Base-by-base conservation (phyloP, 2,329 filamentous ascomycete genomes). In the Diaporthe velutina region DNA sequence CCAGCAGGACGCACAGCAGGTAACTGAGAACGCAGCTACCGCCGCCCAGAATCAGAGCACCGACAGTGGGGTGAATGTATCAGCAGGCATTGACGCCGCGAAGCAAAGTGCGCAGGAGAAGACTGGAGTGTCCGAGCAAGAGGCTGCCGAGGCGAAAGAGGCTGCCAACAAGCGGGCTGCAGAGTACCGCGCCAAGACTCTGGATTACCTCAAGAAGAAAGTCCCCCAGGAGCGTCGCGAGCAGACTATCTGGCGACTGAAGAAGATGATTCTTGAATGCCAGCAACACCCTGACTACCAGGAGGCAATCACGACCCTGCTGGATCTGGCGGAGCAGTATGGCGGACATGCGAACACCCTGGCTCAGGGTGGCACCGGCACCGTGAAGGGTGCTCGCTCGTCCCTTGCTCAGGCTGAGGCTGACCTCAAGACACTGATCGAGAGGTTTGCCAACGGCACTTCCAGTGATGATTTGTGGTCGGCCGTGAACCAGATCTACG, bases 201-300 rank as follows among this genome's bases (percentile, higher is more conserved):
- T 89, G 81, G 91, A 94, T 78, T 98, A 98, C 83, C 86, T 98
- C 73, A 89, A 91, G 79, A 90, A 92, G 80, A 99, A 98, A 89
- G 90, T 99, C 85, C 96, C 97, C 1, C 87, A 96, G 84, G 96
- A 98, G 83, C 95, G 97, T 75, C 95, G 96, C 76, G 95, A 98
- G 10, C 95, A 98, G 87, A 93, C 93, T 73, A 93, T 98, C 80
- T 98, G 92, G 90, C 94, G 97, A 50, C 86, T 99, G 78, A 99
- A 91, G 92, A 98, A 98, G 91, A 98, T 98, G 94, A 87, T 99
- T 52, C 92, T 98, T 60, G 97, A 99, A 85, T 95, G 98, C 80
- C 97, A 99, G 86, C 94, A 96, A 73, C 97, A 98, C 81, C 91
- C 94, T 74, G 96, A 99, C 80, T 99, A 98, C 84, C 92, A 96